Percentiles rank a stretch among this genome's conserved stretches.
These are phyloP conservation scores for Colletotrichum somersetense DNA, from an alignment of 2,329 filamentous ascomycete genomes.

Conservation along the genomic window DNA sequence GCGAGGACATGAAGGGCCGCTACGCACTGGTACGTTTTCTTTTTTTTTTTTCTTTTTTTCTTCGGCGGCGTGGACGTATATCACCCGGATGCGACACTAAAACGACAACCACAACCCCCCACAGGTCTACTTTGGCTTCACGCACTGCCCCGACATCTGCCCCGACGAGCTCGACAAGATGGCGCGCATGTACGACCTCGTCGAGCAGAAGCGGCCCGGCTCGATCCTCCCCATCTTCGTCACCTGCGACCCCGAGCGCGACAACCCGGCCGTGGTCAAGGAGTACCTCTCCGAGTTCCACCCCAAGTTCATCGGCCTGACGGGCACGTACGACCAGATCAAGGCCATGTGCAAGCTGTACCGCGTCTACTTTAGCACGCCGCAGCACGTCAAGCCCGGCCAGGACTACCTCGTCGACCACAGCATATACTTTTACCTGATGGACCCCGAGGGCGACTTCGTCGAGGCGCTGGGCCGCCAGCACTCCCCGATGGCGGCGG, in stretches of 20 bases:
- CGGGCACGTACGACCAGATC: constrained; percentile 92
- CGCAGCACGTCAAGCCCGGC: constrained; percentile 86
- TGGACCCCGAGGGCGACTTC: constrained; percentile 98
- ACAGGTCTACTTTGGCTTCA: constrained; percentile 99
- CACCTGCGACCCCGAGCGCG: constrained; percentile 93
- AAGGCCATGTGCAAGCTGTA: constrained; percentile 96
- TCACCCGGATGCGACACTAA: background rate
- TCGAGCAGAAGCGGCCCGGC: constrained; percentile 64
- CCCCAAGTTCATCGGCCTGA: constrained; percentile 85
- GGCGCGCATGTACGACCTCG: constrained; percentile 90
- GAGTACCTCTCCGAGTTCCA: constrained; percentile 94
- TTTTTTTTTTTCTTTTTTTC: no score
- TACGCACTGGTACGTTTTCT: constrained; percentile 76
- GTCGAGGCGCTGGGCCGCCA: constrained; percentile 96
- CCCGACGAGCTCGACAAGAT: constrained; percentile 99
- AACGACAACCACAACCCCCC: background rate
- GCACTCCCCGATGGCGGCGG: constrained; percentile 88
- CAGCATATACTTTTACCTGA: constrained; percentile 99
- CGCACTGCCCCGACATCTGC: constrained; percentile 98
- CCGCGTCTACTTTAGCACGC: constrained; percentile 96
- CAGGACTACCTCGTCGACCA: constrained; percentile 99
- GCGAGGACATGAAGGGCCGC: constrained; percentile 86
- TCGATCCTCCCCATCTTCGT: constrained; percentile 86
- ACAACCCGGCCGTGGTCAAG: constrained; percentile 87
- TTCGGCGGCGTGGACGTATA: background rate